Evolutionary conservation across 2,329 filamentous ascomycete species (phyloP), one percentile per base, ranked within the genome.

Genomic region (Coniochaeta hoffmannii): DNA sequence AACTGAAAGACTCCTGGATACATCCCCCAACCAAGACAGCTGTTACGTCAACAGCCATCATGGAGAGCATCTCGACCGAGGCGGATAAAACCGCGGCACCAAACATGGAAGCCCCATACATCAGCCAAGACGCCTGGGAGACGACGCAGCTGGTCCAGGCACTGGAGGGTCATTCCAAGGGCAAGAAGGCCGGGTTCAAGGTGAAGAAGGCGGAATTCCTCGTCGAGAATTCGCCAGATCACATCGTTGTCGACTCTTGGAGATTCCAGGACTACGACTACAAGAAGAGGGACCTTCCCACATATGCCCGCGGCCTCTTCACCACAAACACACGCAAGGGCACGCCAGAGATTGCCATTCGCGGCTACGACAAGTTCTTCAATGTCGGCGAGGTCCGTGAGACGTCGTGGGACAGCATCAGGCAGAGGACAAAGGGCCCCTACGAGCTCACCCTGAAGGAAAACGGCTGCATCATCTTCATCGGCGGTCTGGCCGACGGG

Each of bases 361-460:
- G 94, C 63, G 94, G 94, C 53, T 99, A 99, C 72, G 93, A 99
- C 78, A 99, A 99, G 73, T 99, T 99, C 76, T 99, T 99, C 82
- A 99, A 99, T 64, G 81, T 90, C 38, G 82, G 83, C 53, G 94
- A 99, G 73, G 87, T 96, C 8, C 71, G 75, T 50, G 83, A 88
- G 61, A 99, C 94, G 3, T 81, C 86, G 64, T 99, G 94, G 94
- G 70, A 76, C 15, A 89, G 87, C 65, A 90, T 99, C 58, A 77
- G 87, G 66, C 71, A 73, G 28, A 80, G 88, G 55, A 97, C 94
- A 0, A 76, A 83, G 60, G 91, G 90, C 0, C 94, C 94, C 0
- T 99, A 97, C 64, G 94, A 99, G 72, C 76, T 99, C 55, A 97
- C 91, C 56, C 83, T 97, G 53, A 99, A 99, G 74, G 94, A 99